Percentiles rank a stretch among this genome's conserved stretches.
phyloP scores from a whole-genome alignment of 768 basidiomycete species.

The Obba rivulosa region DNA sequence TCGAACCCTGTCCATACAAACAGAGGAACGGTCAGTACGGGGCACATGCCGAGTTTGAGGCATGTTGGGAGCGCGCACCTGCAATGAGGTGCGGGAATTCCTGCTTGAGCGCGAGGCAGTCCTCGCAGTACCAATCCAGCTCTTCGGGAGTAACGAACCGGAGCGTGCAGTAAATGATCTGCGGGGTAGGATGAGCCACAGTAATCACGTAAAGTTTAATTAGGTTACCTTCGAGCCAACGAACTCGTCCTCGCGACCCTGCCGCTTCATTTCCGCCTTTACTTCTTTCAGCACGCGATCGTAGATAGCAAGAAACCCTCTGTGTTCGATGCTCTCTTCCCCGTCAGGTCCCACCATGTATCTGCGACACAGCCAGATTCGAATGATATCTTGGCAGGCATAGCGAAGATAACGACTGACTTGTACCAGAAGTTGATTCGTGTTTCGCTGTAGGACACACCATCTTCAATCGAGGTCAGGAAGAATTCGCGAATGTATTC shows the following conservation, averaged over 20 bases:
- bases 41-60: neutral
- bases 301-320: constrained; percentile 53
- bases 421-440: constrained; percentile 59
- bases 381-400: neutral
- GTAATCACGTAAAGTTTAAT: neutral
- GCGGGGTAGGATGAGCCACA: neutral
- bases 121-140: constrained; percentile 63
- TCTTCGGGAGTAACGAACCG: constrained; percentile 50
- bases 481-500: constrained; percentile 63
- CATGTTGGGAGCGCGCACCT: constrained; percentile 34
- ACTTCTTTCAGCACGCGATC: constrained; percentile 47
- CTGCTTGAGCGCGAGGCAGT: constrained; percentile 69
- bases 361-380: constrained; percentile 26
- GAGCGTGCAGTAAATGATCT: constrained; percentile 72
- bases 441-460: constrained; percentile 65
- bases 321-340: constrained; percentile 49
- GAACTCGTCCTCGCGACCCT: constrained; percentile 57
- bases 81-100: constrained; percentile 69
- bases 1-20: constrained; percentile 53
- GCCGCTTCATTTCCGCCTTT: constrained; percentile 41
- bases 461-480: constrained; percentile 57
- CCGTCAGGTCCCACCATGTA: constrained; percentile 55
- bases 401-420: constrained; percentile 25
- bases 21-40: too few species aligned
- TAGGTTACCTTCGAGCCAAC: constrained; percentile 52